Evolutionary conservation across 768 basidiomycete species (phyloP).

Genomic region (Cystobasidium onofrii): DNA sequence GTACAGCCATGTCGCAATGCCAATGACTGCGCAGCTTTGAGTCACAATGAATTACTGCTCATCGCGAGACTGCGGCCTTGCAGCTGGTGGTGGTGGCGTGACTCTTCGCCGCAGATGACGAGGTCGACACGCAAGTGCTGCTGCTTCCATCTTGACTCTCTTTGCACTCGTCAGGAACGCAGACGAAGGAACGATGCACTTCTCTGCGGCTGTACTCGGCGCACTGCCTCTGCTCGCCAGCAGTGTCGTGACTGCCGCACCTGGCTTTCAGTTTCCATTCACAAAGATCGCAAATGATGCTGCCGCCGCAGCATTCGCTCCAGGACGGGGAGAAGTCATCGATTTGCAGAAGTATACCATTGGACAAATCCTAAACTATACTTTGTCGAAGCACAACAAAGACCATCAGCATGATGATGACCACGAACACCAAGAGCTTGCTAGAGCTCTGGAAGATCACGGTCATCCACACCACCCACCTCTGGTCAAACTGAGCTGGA

Average conservation of each 20-base stretch:
- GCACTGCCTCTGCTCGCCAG: constrained; percentile 9
- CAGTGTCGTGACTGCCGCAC: background rate
- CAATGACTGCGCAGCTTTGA: too few relatives aligned
- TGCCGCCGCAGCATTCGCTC: background rate
- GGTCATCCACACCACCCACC: constrained; percentile 34
- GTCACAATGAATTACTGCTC: too few relatives aligned
- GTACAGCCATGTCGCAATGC: too few relatives aligned
- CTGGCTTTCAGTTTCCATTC: constrained; percentile 1
- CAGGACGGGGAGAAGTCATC: constrained; percentile 28
- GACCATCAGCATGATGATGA: constrained; percentile 6
- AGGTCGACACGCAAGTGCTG: too few relatives aligned
- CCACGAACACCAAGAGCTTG: background rate
- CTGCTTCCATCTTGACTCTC: too few relatives aligned
- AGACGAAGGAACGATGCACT: too few relatives aligned
- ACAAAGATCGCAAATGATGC: background rate
- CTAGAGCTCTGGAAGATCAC: background rate
- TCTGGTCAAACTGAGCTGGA: constrained; percentile 36
- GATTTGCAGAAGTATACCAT: constrained; percentile 39
- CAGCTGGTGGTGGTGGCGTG: too few relatives aligned
- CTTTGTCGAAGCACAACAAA: constrained; percentile 25
- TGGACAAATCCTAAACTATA: constrained; percentile 41
- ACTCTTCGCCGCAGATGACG: too few relatives aligned
- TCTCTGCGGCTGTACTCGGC: background rate
- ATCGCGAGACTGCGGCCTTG: too few relatives aligned
- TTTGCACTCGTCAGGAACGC: too few relatives aligned